Percentiles rank a stretch among this genome's conserved stretches.
phyloP scores from a whole-genome alignment of 208 protist species.

The Endotrypanum monterogeii region DNA sequence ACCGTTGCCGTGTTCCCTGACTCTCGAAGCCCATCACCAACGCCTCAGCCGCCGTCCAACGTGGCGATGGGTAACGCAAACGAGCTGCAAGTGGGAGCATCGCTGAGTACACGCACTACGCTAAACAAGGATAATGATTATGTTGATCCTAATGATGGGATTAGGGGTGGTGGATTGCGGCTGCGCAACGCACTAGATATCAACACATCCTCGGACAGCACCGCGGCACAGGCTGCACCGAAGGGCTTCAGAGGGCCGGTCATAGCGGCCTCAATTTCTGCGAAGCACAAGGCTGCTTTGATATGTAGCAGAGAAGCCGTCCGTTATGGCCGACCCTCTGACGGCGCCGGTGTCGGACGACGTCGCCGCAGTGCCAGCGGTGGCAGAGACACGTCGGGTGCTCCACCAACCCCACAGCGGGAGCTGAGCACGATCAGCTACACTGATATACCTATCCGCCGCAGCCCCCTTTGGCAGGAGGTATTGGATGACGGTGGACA shows the following conservation, averaged over 20 bases:
- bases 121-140: no score
- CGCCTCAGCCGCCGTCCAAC: neutral
- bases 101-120: neutral
- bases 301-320: neutral
- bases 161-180: neutral
- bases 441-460: slow-evolving; percentile 18
- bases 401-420: neutral
- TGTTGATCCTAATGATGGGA: no score
- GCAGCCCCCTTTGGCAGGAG: slow-evolving; percentile 4
- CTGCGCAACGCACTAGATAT: neutral
- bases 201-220: neutral
- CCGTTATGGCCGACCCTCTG: neutral
- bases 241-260: neutral
- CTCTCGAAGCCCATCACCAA: slow-evolving; percentile 8
- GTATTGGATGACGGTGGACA: neutral
- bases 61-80: neutral
- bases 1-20: neutral
- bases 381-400: neutral
- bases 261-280: neutral
- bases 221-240: neutral
- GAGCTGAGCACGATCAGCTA: slow-evolving; percentile 24
- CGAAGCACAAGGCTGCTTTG: neutral
- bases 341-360: neutral
- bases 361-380: neutral
- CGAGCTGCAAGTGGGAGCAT: neutral